A percentile compares a stretch with the other conserved stretches of the same genome.
phyloP scores from a whole-genome alignment of 768 basidiomycete species.

The Gyrodon lividus region DNA sequence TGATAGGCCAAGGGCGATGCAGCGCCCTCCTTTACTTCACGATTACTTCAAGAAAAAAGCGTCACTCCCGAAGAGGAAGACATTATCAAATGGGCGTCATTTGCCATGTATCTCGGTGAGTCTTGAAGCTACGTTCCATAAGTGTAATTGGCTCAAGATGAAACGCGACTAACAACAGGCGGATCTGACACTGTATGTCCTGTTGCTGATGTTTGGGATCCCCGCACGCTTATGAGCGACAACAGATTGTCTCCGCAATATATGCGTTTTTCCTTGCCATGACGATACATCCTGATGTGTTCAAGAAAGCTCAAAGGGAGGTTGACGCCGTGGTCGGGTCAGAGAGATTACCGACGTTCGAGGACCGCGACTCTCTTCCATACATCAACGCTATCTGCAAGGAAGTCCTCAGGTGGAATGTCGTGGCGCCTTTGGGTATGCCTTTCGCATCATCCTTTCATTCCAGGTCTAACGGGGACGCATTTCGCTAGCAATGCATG shows the following conservation, averaged over 20 bases:
- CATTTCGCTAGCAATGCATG: constrained; percentile 1
- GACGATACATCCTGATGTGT: constrained; percentile 7
- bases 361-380: constrained; percentile 12
- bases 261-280: constrained; percentile 21
- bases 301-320: constrained; percentile 12
- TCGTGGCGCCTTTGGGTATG: constrained; percentile 1
- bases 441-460: too few relatives aligned
- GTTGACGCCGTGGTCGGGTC: constrained; percentile 10
- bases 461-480: neutral
- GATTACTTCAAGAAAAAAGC: constrained; percentile 7
- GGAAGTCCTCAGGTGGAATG: constrained; percentile 13
- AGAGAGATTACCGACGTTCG: constrained; percentile 11
- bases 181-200: constrained; percentile 14
- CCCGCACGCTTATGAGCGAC: constrained; percentile 1
- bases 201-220: constrained; percentile 19
- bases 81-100: constrained; percentile 13
- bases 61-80: constrained; percentile 11
- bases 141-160: neutral
- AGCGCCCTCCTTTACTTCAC: constrained; percentile 13
- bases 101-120: constrained; percentile 19
- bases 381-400: constrained; percentile 18
- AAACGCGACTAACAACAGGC: constrained; percentile 18
- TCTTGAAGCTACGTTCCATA: neutral
- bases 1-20: constrained; percentile 10
- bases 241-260: constrained; percentile 10